Base-by-base conservation (phyloP, 2,329 filamentous ascomycete genomes). In the Scleromitrula shiraiana region DNA sequence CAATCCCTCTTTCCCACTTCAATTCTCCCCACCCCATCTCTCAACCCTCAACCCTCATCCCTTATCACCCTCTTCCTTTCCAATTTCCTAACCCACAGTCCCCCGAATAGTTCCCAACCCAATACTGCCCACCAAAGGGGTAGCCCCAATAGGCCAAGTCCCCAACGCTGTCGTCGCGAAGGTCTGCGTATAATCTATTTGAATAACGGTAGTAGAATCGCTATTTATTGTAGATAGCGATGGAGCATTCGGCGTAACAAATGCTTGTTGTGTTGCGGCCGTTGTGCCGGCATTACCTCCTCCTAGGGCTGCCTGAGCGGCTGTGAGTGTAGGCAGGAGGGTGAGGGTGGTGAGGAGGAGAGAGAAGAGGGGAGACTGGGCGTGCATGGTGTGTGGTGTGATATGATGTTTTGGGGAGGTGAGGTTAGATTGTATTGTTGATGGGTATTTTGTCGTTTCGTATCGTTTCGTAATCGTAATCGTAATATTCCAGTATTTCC, bases 121-220 rank as follows among this genome's bases (percentile, higher is more conserved):
- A 50, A 63, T 59, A 19, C 17, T 56, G 0, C 60, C 60, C 27
- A 47, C 50, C 12, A 26, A 20, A 1, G 59, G 59, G 35, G 56
- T 59, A 43, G 57, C 24, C 2, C 58, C 59, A 14, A 63, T 36
- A 12, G 48, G 52, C 60, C 60, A 63, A 14, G 52, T 57, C 5
- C 59, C 60, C 42, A 63, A 41, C 5, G 60, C 56, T 19, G 60
- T 63, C 4, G 47, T 41, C 7, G 59, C 60, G 54, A 63, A 63
- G 2, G 58, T 62, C 49, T 60, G 56, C 17, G 59, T 62, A 19
- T 58, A 58, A 9, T n/a, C 24, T 19, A 37, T 44, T 6, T 27
- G 23, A 14, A 26, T 24, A 2, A 44, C 32, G 7, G 40, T 30
- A 2, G 46, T 49, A 1, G 41, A 29, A 3, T 40, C 41, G 22